Percentiles rank a stretch among this genome's conserved stretches.
Evolutionary conservation across 768 basidiomycete genomes (phyloP).

Genomic region (Trichaptum fuscoviolaceum): DNA sequence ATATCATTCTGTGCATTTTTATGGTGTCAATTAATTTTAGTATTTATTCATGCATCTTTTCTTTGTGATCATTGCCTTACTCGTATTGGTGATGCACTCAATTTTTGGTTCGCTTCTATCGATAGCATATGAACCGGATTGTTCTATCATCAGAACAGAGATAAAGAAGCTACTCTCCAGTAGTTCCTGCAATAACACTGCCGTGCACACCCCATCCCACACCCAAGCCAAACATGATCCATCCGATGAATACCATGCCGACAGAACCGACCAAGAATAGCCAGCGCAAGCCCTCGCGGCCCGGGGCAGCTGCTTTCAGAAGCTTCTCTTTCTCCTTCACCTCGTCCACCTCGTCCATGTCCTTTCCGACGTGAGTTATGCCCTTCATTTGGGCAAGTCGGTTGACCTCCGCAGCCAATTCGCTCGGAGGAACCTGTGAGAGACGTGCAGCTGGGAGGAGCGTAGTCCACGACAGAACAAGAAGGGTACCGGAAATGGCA

Average conservation of each 20-base stretch:
- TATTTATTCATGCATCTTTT: neutral
- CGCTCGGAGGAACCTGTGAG: conserved; percentile 29
- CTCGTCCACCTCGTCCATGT: conserved; percentile 17
- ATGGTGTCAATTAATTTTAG: neutral
- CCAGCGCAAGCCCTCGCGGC: conserved; percentile 15
- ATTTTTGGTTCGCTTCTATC: too few relatives aligned
- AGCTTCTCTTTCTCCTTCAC: conserved; percentile 22
- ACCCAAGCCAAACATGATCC: conserved; percentile 38
- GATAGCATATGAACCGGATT: too few relatives aligned
- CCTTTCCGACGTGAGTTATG: conserved; percentile 14
- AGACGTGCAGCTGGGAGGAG: conserved; percentile 34
- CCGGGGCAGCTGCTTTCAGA: conserved; percentile 27
- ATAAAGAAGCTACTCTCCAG: conserved; percentile 19
- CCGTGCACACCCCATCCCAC: conserved; percentile 40
- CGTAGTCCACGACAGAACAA: conserved; percentile 23
- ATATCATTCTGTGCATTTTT: neutral
- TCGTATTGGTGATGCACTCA: too few relatives aligned
- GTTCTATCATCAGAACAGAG: too few relatives aligned
- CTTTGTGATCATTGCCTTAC: too few relatives aligned
- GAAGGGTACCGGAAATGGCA: conserved; percentile 28
- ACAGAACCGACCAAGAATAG: conserved; percentile 18
- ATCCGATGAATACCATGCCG: conserved; percentile 30
- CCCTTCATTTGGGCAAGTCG: conserved; percentile 20
- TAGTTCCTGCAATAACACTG: conserved; percentile 23
- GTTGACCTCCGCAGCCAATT: conserved; percentile 25